Evolutionary conservation across 2,329 filamentous ascomycete genomes (phyloP), one percentile per base, ranked within the genome.

Genomic region (Fusarium lateritium): DNA sequence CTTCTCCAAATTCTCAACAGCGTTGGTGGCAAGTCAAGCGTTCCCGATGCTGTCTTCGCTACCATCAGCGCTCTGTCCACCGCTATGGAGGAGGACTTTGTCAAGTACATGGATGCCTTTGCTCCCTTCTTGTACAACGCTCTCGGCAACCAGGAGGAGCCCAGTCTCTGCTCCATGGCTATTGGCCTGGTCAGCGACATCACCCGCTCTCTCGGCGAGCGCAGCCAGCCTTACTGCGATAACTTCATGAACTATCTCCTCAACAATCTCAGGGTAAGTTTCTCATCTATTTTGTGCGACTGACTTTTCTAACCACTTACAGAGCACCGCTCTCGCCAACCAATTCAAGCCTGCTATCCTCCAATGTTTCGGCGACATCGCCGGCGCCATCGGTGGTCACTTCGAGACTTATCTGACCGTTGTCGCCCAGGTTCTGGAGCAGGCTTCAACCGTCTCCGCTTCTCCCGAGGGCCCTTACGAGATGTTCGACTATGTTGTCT

Each of bases 311-410:
- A 70, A 72, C 55, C 44, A 38, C 5, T 39, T 58, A 59, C 78
- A 94, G 89, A 97, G 93, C 81, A 89, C 92, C 14, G 88, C 91
- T n/a, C 86, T 97, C 55, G 92, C 92, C 72, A 97, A 98, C 81
- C 94, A 97, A 81, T 97, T 98, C 83, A 98, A 98, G 88, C 96
- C 96, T 44, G 94, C 96, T 28, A 99, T 99, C 70, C 88, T 99
- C 57, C 95, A 98, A 81, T 98, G 94, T 79, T 99, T 99, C 77
- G 96, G 96, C 62, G 96, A 99, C 76, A 97, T 99, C 81, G 96
- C 96, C 39, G 93, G 94, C 74, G 94, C 96, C 51, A 99, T 99
- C 74, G 90, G 92, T 67, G 93, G 92, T 28, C 90, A 94, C 75
- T 99, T 99, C 71, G 94, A 98, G 83, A 93, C 91, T 1, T 99